phyloP scores from a whole-genome alignment of 1,284 basidiomycete genomes.

The Ustilago bromivora region DNA sequence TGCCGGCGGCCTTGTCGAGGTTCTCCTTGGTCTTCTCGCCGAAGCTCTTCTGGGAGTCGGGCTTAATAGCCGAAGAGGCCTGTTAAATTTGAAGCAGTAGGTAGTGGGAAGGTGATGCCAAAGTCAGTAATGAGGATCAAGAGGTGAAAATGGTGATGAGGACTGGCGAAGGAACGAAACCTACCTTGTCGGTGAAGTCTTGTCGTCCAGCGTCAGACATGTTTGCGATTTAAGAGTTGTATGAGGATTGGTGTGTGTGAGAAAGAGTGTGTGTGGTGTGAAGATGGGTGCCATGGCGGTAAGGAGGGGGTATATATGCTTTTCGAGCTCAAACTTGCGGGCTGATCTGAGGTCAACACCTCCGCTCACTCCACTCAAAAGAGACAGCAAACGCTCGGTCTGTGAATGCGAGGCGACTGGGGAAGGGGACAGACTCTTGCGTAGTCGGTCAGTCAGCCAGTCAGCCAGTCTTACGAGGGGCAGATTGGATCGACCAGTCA shows the following conservation, averaged over 20 bases:
- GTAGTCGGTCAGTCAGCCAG: not conserved
- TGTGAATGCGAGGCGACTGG: not conserved
- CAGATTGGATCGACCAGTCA: not conserved
- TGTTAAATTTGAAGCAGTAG: not conserved
- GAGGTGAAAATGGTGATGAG: not conserved
- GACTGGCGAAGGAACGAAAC: not conserved
- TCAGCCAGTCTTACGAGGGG: not conserved
- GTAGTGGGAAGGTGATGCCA: not conserved
- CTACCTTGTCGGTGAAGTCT: constrained; percentile 56
- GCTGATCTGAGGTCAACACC: not conserved
- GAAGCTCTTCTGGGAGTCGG: constrained; percentile 55
- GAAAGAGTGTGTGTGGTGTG: not conserved
- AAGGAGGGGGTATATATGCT: constrained; percentile 33
- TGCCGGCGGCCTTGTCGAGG: constrained; percentile 60
- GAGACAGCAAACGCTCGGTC: not conserved
- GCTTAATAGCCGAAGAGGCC: constrained; percentile 55
- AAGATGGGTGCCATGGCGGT: not conserved
- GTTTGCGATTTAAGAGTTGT: constrained; percentile 21
- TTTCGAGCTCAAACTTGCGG: not conserved
- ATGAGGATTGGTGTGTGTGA: constrained; percentile 17
- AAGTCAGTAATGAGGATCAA: constrained; percentile 9
- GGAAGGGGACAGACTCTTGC: constrained; percentile 6
- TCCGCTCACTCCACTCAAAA: constrained; percentile 1
- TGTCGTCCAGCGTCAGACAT: constrained; percentile 60
- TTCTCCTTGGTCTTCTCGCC: constrained; percentile 58